Evolutionary conservation across 2,329 filamentous ascomycete genomes (phyloP).

Genomic region (Calycina herbarum): DNA sequence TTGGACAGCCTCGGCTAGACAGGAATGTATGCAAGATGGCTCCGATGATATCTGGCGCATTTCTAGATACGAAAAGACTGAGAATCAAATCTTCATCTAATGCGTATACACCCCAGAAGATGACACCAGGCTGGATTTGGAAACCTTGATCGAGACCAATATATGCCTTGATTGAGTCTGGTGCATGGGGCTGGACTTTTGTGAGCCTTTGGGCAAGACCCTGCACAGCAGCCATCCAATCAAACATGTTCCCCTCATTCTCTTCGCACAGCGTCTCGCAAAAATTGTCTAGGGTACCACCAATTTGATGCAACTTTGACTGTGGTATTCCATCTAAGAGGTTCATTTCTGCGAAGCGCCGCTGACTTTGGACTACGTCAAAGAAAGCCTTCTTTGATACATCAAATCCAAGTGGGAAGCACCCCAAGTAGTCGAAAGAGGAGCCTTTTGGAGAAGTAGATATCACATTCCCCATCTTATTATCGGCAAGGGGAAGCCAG

Average conservation of each 20-base stretch:
- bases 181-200: slow-evolving; percentile 33
- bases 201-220: slow-evolving; percentile 24
- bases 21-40: slow-evolving; percentile 42
- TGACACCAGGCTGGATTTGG: slow-evolving; percentile 35
- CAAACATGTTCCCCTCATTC: slow-evolving; percentile 29
- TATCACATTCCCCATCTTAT: slow-evolving; percentile 14
- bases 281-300: slow-evolving; percentile 22
- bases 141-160: slow-evolving; percentile 42
- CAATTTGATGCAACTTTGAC: slow-evolving; percentile 30
- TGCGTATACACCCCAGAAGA: slow-evolving; percentile 40
- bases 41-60: slow-evolving; percentile 34
- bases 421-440: slow-evolving; percentile 33
- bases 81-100: slow-evolving; percentile 18
- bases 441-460: slow-evolving; percentile 23
- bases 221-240: slow-evolving; percentile 25
- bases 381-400: slow-evolving; percentile 31
- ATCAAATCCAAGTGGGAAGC: slow-evolving; percentile 36
- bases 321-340: slow-evolving; percentile 26
- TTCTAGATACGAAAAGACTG: slow-evolving; percentile 17
- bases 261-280: slow-evolving; percentile 28
- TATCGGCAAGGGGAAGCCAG: slow-evolving; percentile 25
- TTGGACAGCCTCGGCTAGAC: slow-evolving; percentile 40
- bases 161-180: slow-evolving; percentile 30
- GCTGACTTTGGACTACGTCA: slow-evolving; percentile 30
- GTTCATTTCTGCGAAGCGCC: slow-evolving; percentile 30